These are phyloP conservation scores for Ophiostoma pallidulum DNA, from an alignment of 2,329 filamentous ascomycete species.

Conservation along the genomic window DNA sequence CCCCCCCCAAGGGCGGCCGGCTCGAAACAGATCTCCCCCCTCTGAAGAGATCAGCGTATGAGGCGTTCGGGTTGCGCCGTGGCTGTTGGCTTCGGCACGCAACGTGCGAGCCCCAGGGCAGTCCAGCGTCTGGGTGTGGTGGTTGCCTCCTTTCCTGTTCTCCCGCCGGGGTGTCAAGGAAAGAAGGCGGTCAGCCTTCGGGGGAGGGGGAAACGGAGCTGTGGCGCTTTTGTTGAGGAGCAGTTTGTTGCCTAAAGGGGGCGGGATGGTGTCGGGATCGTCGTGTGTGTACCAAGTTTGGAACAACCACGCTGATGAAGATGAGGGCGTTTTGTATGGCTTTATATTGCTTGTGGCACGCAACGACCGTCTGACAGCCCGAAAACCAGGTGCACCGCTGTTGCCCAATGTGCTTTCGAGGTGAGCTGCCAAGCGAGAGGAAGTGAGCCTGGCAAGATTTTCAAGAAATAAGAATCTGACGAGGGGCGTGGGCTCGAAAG, in stretches of 20 bases:
- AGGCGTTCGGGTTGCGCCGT: background rate
- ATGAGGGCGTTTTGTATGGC: background rate
- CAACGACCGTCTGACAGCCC: too few species aligned
- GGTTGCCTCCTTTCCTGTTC: background rate
- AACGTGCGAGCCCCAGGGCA: too few species aligned
- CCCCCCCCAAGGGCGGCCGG: background rate
- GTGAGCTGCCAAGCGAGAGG: background rate
- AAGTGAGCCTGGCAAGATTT: background rate
- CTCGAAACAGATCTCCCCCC: background rate
- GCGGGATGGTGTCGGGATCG: background rate
- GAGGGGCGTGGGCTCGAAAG: background rate
- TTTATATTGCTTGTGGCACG: background rate
- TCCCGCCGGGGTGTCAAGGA: background rate
- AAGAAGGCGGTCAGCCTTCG: constrained; percentile 7
- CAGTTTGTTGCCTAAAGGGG: background rate
- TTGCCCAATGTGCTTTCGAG: too few species aligned
- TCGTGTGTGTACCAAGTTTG: background rate
- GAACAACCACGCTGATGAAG: too few species aligned
- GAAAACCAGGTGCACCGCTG: too few species aligned
- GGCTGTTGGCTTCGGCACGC: too few species aligned
- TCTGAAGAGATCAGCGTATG: background rate
- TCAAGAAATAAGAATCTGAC: background rate
- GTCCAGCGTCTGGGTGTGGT: too few species aligned
- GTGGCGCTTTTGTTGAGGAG: background rate
- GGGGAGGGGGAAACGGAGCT: background rate